A percentile compares a stretch with the other conserved stretches of the same genome.
Conservation (phyloP, 768 basidiomycete genomes). For the Wakefieldia striispora region DNA sequence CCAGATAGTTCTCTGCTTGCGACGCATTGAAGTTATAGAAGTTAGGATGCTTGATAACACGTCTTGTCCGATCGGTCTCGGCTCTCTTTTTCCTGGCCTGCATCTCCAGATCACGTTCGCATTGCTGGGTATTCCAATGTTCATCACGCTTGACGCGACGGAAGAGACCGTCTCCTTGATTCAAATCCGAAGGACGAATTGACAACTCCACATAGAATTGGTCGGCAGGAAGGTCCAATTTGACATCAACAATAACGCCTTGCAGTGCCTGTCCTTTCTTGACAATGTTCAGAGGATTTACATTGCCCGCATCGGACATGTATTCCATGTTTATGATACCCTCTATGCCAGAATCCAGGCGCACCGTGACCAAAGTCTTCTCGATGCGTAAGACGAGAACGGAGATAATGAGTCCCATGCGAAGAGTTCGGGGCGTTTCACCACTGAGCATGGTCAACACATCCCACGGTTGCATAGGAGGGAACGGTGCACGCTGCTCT, state of each 20-base stretch:
- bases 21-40: constrained; percentile 93
- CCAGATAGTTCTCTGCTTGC: constrained; percentile 87
- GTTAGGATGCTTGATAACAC: constrained; percentile 96
- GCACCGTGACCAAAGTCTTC: constrained; percentile 53
- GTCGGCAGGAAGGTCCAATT: constrained; percentile 58
- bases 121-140: constrained; percentile 62
- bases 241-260: constrained; percentile 74
- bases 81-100: constrained; percentile 81
- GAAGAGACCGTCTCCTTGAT: constrained; percentile 59
- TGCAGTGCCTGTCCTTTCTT: constrained; percentile 79
- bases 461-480: constrained; percentile 67
- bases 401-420: constrained; percentile 78
- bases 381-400: constrained; percentile 60
- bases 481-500: constrained; percentile 70
- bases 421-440: constrained; percentile 78
- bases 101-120: constrained; percentile 68
- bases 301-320: constrained; percentile 48
- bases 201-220: constrained; percentile 74
- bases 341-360: constrained; percentile 93
- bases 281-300: constrained; percentile 47
- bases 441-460: constrained; percentile 94
- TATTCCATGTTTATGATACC: constrained; percentile 66
- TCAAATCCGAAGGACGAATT: constrained; percentile 58
- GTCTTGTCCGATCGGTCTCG: constrained; percentile 72
- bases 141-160: constrained; percentile 59